Evolutionary conservation across 1,139 yeast genomes (phyloP), one percentile per base, ranked within the genome.

Genomic region (Kodamaea anthophila): DNA sequence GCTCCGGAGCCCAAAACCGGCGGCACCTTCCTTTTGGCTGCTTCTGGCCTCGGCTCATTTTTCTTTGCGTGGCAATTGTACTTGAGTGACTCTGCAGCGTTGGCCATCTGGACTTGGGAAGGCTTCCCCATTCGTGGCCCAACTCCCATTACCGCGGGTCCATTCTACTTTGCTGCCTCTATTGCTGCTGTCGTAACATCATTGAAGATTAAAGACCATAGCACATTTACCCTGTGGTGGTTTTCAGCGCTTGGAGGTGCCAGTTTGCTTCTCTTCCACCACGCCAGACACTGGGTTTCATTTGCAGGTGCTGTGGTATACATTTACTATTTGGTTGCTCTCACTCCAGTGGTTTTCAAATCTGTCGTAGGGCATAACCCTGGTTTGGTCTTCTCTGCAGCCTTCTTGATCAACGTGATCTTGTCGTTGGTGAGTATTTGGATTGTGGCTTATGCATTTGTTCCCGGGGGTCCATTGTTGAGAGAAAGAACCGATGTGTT

Each of bases 361-460:
- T 63, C 74, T 5, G 65, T 74, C 4, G 65, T 75, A 14, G 69
- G 74, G n/a, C 70, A 74, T 49, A 62, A 73, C 39, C 78, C 86
- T 18, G 76, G 77, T 5, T 46, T 64, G 18, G 49, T 75, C 1
- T 82, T 79, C 49, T 72, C 77, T 9, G 37, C 77, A 5, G 80
- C 79, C 1, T 69, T 78, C 33, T 52, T 81, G 10, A 49, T 76
- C 33, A 64, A 74, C 38, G 60, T 81, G 26, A 37, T 83, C 5
- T 54, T 83, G 24, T 61, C 77, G 10, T 66, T 91, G 39, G 91
- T 84, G 9, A 91, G 88, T 55, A 94, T 91, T 29, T 91, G 97
- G 97, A 77, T 83, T 31, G 98, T 91, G 23, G 98, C 98, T 0
- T 91, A 91, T 54, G 98, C 98, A 0, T 91, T 91, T 59, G 98